Base-by-base conservation (phyloP, 2,329 filamentous ascomycete species). In the Aspergillus costaricaensis region DNA sequence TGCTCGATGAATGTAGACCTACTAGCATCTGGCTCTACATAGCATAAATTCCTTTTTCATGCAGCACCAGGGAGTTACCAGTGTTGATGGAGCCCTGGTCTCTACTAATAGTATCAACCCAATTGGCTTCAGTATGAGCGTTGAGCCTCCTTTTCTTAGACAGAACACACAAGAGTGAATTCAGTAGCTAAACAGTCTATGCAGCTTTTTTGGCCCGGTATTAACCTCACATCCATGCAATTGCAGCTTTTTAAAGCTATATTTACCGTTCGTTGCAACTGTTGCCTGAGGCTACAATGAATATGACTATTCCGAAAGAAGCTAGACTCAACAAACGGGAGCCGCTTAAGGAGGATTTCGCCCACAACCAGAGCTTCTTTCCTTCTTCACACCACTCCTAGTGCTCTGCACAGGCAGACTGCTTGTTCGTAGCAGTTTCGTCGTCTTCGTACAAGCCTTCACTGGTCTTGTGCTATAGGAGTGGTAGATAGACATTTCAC, bases 401-500 rank as follows among this genome's bases (percentile, higher is more conserved):
- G 74, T 76, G 76, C 71, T 74, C 61, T 71, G 74, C 76, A 77
- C 67, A 72, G 76, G 69, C 72, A 70, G 67, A 64, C 69, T 78
- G 73, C 72, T 59, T 60, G 65, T 21, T 55, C 36, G 67, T 75
- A 65, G 65, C 74, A 72, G 69, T 66, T 65, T 68, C 41, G 74
- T 68, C 67, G 70, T 64, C 30, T 65, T 65, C 60, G 55, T 63
- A 70, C 61, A 63, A 66, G 62, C 71, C 76, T 77, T 77, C 74
- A 77, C 62, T 77, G 72, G 69, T 69, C 65, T 70, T 76, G 68
- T 73, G 65, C 67, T 72, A 68, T 73, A 72, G 81, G 84, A 82
- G 87, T 85, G 87, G 83, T 76, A 90, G 86, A 90, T 79, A 68
- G 77, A 85, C 77, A 69, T 69, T 64, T 72, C 88, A 83, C 86